phyloP scores from a whole-genome alignment of 2,329 filamentous ascomycete genomes.

The Phialocephala subalpina region DNA sequence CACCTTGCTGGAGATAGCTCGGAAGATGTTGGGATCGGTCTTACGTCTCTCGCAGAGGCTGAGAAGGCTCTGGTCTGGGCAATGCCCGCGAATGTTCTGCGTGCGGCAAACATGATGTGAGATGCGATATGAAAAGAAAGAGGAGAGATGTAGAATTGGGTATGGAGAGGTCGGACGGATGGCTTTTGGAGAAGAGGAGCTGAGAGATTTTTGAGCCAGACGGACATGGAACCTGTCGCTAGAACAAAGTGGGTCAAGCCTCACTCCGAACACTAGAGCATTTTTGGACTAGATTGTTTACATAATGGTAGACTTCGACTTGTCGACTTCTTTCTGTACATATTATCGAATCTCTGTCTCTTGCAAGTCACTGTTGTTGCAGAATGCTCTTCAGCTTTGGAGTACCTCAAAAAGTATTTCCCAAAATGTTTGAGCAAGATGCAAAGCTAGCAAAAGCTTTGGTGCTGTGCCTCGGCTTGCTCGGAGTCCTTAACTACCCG shows the following conservation, averaged over 20 bases:
- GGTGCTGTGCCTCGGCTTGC: too few relatives aligned
- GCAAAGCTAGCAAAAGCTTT: too few relatives aligned
- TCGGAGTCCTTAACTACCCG: too few relatives aligned
- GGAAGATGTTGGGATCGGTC: slow-evolving; percentile 42
- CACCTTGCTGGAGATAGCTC: slow-evolving; percentile 16
- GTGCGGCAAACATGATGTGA: slow-evolving; percentile 76
- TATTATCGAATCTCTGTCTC: too few relatives aligned
- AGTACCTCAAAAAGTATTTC: too few relatives aligned
- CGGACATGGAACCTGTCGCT: neutral
- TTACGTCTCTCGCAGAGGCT: slow-evolving; percentile 78
- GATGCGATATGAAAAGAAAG: slow-evolving; percentile 28
- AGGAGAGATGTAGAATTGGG: slow-evolving; percentile 27
- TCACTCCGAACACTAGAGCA: neutral
- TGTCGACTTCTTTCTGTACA: too few relatives aligned
- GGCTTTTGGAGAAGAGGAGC: slow-evolving; percentile 17
- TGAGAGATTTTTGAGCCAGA: slow-evolving; percentile 2
- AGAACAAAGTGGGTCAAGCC: slow-evolving; percentile 6
- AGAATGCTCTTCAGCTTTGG: too few relatives aligned
- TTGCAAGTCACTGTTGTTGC: too few relatives aligned
- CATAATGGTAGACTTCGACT: neutral
- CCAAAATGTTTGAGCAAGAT: too few relatives aligned
- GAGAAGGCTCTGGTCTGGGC: slow-evolving; percentile 84
- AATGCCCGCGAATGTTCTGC: slow-evolving; percentile 60
- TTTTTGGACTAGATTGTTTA: neutral
- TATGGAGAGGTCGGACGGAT: slow-evolving; percentile 30